Evolutionary conservation across 768 basidiomycete genomes (phyloP), one percentile per base, ranked within the genome.

Genomic region (Pleurotus sapidus): DNA sequence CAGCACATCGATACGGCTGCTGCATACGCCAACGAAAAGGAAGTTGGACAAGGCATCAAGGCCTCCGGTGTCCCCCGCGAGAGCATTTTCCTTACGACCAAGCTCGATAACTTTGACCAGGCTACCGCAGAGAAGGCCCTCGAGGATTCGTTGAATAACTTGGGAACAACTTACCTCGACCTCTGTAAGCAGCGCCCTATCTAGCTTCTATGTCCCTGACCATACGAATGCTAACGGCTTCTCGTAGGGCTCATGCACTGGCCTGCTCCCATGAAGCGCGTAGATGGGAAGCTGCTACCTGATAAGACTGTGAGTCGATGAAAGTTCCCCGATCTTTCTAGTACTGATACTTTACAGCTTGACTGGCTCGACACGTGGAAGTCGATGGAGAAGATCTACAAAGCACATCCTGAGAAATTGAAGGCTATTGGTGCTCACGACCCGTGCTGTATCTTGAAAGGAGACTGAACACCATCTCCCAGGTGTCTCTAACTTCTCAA

Each of bases 311-410:
- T 56, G 15, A 45, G 55, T n/a, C 9, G 34, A 11, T 34, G 17
- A n/a, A 17, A 17, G 1, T 30, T 50, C 3, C 4, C 14, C 12
- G 30, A 8, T 34, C 6, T 20, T 27, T 49, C 47, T 24, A 17
- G 25, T 4, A 17, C 17, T 37, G 3, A 18, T 54, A 34, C 2
- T 37, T 6, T n/a, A 12, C 27, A 77, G 75, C 50, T 74, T 65
- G 80, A 83, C 65, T 89, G 89, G 83, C 72, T 86, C 47, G 80
- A 93, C 63, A 90, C 91, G 27, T 94, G 91, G 91, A 84, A 84
- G 64, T 68, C 72, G 53, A 88, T 94, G 85, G 90, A 88, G 67
- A 80, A 78, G 60, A 67, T 93, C 12, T 78, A 82, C 74, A 78
- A 81, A 65, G 78, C 72, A n/a, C 63, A 87, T 67, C 83, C 84